A percentile compares a stretch with the other conserved stretches of the same genome.
phyloP scores from a whole-genome alignment of 441 rosid species.

The Francoa sonchifolia region DNA sequence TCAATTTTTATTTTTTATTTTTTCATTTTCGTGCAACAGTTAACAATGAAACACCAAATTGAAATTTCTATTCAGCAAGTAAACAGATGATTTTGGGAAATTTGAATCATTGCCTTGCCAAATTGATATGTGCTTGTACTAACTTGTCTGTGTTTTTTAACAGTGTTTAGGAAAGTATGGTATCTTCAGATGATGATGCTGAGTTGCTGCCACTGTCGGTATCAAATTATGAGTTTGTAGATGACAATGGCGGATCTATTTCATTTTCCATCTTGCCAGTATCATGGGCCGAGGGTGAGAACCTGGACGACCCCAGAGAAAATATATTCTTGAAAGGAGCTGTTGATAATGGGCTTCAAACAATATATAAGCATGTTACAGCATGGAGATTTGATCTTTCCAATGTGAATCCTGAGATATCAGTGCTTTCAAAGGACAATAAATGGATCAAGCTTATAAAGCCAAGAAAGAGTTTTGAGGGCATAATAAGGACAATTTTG shows the following conservation, averaged over 20 bases:
- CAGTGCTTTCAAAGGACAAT: constrained; percentile 47
- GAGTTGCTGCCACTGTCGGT: constrained; percentile 34
- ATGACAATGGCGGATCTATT: constrained; percentile 36
- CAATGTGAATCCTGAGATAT: constrained; percentile 41
- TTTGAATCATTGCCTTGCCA: too few relatives aligned
- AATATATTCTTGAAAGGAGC: constrained; percentile 45
- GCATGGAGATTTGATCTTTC: constrained; percentile 66
- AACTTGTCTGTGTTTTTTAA: too few relatives aligned
- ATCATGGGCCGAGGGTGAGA: constrained; percentile 31
- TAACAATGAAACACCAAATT: too few relatives aligned
- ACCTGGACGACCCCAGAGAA: constrained; percentile 11
- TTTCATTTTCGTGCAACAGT: too few relatives aligned
- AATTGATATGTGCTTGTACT: too few relatives aligned
- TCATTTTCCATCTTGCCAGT: constrained; percentile 57
- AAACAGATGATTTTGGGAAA: too few relatives aligned
- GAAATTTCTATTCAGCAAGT: too few relatives aligned
- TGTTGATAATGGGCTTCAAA: constrained; percentile 43
- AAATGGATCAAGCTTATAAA: constrained; percentile 57
- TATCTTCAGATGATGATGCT: constrained; percentile 51
- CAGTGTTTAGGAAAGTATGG: too few relatives aligned
- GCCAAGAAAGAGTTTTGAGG: constrained; percentile 67
- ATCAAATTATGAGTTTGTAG: constrained; percentile 43
- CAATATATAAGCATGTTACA: constrained; percentile 39
- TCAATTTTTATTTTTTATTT: too few relatives aligned
- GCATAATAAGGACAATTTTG: constrained; percentile 36